Base-by-base conservation (phyloP, 1,139 yeast species). In the Debaryomycetaceae sp. region DNA sequence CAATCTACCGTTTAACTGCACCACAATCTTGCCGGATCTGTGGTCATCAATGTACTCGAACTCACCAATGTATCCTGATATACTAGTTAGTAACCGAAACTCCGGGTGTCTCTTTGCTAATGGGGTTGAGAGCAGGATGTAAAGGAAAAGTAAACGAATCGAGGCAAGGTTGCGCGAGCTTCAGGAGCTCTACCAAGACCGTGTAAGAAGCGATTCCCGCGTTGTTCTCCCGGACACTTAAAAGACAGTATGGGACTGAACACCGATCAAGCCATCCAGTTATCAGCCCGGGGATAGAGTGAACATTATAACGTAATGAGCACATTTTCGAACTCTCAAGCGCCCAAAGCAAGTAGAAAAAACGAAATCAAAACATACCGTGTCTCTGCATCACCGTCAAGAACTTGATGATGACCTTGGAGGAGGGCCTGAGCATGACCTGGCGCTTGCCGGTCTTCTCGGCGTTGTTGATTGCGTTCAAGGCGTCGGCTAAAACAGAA, bases 361-460 rank as follows among this genome's bases (percentile, higher is more conserved):
- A 20, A 13, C 8, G 11, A 31, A 22, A 25, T 26, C 25, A n/a
- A 27, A 28, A 42, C 45, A 40, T 40, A 41, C 45, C 95, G 65
- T 90, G 97, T 73, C 77, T 85, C 74, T 90, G 98, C 83, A 90
- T 87, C 49, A 90, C 98, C 56, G 85, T 76, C 66, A 90, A 74
- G 67, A 87, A 90, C 71, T 86, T 90, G 74, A 90, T 73, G 66
- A 90, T 86, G 51, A 90, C 98, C 77, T 90, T 90, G 58, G 98
- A 90, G 33, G 97, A 87, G 47, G 98, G 98, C 78, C 98, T 85
- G 64, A 90, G 76, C 62, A 90, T 69, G 49, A 90, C 98, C 75
- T 90, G 98, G 72, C 98, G 83, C 74, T 90, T 90, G 68, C 98
- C 98, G 62, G 96, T 78, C 71, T 87, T 90, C 73, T 90, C 98